Evolutionary conservation across 2,329 filamentous ascomycete species (phyloP).

Genomic region (Talaromyces sp.): DNA sequence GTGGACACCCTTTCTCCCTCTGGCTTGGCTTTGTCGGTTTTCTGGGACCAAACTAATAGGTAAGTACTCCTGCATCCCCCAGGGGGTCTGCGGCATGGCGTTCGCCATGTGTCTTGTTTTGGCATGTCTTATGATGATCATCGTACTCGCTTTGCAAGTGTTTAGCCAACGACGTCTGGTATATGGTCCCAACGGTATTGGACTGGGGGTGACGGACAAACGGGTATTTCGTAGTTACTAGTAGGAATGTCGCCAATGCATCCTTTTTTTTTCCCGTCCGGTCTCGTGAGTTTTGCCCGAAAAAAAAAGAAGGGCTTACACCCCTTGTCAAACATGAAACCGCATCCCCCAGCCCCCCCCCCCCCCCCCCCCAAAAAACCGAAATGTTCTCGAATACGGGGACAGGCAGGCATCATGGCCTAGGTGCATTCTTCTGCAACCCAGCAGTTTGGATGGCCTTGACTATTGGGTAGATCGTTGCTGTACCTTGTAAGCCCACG

Average conservation of each 20-base stretch:
- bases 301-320: neutral
- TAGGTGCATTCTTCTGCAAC: neutral
- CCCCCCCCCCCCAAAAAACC: neutral
- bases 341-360: too few relatives aligned
- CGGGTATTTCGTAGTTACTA: neutral
- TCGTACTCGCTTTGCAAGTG: neutral
- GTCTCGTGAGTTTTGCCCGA: too few relatives aligned
- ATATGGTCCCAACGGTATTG: neutral
- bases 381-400: neutral
- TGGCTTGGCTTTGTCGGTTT: neutral
- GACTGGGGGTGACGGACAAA: neutral
- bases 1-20: constrained; percentile 8
- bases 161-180: neutral
- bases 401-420: neutral
- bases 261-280: too few relatives aligned
- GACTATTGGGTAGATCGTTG: neutral
- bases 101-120: neutral
- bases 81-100: constrained; percentile 1
- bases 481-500: neutral
- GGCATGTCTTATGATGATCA: neutral
- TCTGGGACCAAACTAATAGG: constrained; percentile 1
- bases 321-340: neutral
- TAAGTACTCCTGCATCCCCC: neutral
- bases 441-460: neutral
- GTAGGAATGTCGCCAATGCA: neutral